Conservation (phyloP, 257 asterid species). For the Avicennia marina region DNA sequence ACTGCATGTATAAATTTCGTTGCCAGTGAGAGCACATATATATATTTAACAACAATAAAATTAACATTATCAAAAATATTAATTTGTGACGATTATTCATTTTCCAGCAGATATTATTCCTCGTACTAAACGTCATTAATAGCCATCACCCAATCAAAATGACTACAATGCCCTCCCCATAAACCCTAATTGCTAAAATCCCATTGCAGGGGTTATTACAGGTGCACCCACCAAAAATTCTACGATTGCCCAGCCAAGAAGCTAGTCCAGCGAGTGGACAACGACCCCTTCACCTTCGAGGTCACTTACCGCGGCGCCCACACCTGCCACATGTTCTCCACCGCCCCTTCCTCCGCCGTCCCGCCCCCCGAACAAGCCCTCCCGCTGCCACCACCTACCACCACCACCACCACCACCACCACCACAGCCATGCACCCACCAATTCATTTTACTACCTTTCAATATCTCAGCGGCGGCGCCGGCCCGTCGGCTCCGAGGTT, state of each 20-base stretch:
- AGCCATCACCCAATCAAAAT: no score
- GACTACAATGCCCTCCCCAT: no score
- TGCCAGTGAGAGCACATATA: no score
- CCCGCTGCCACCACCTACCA: constrained; percentile 21
- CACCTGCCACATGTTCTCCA: constrained; percentile 65
- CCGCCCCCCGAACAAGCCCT: constrained; percentile 29
- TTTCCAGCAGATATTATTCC: no score
- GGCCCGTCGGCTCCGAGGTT: constrained; percentile 28
- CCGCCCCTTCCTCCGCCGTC: constrained; percentile 47
- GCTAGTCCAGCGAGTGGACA: constrained; percentile 70
- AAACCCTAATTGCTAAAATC: background rate
- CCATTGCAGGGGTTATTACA: constrained; percentile 66
- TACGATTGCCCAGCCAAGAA: constrained; percentile 75
- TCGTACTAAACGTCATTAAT: no score
- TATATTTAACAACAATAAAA: no score
- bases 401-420: constrained; percentile 19
- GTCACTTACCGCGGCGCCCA: constrained; percentile 61
- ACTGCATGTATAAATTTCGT: no score
- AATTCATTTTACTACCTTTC: background rate
- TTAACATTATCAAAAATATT: no score
- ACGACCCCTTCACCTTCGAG: constrained; percentile 58
- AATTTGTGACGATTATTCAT: no score
- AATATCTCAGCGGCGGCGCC: constrained; percentile 10
- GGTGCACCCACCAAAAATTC: constrained; percentile 78
- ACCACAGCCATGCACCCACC: constrained; percentile 11